phyloP scores from a whole-genome alignment of 202 grass and related monocot species.

The Zizania palustris region DNA sequence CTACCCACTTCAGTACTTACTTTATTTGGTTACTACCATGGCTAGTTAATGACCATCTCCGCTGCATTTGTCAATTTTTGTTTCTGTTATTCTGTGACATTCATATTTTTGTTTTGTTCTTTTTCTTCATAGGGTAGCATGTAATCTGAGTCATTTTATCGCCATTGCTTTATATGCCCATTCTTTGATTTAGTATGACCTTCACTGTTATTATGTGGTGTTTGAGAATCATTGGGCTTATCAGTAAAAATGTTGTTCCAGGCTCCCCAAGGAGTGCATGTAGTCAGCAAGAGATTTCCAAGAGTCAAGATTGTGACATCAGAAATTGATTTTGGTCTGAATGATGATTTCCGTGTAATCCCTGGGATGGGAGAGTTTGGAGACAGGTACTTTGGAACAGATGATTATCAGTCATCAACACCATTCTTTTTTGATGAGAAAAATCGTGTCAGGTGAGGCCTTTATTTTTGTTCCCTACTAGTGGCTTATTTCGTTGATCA shows the following conservation, averaged over 20 bases:
- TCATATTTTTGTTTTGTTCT: background rate
- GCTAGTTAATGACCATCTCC: constrained; percentile 3
- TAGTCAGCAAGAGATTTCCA: constrained; percentile 92
- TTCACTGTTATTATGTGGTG: background rate
- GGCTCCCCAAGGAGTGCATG: constrained; percentile 86
- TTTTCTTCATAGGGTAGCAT: background rate
- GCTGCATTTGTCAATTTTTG: background rate
- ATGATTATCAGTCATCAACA: constrained; percentile 68
- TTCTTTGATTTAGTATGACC: background rate
- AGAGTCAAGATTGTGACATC: constrained; percentile 96
- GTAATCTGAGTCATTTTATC: constrained; percentile 1
- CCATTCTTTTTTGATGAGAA: constrained; percentile 58
- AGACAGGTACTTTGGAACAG: constrained; percentile 91
- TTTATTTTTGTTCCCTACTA: background rate
- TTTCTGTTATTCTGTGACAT: constrained; percentile 2
- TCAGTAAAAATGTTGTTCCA: constrained; percentile 27
- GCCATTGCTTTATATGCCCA: background rate
- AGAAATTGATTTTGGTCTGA: constrained; percentile 87
- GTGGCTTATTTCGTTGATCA: background rate
- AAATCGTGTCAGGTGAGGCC: constrained; percentile 47
- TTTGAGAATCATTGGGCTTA: constrained; percentile 25
- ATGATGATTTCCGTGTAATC: constrained; percentile 79
- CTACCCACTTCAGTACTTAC: background rate
- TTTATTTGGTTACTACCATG: background rate
- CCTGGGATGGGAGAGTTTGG: constrained; percentile 96